Conservation (phyloP, 192 early-diverging fungal genomes). For the Fimicolochytrium jonesii region DNA sequence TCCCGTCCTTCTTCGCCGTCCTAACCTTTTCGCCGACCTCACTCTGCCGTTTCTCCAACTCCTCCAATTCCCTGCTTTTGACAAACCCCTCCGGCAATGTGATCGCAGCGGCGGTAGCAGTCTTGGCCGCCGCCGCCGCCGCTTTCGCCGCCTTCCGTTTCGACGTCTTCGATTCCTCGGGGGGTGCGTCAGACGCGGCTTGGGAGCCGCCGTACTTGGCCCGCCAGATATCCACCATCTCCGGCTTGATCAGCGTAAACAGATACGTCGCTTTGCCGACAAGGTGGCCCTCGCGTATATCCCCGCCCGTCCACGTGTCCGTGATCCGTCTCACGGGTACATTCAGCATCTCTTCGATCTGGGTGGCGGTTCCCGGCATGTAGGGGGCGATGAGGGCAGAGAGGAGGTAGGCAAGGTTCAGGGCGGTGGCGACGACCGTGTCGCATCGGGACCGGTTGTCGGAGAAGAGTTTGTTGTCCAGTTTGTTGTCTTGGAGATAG, state of each 20-base stretch:
- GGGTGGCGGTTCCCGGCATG: slow-evolving; percentile 82
- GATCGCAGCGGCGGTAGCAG: slow-evolving; percentile 19
- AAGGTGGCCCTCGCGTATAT: slow-evolving; percentile 76
- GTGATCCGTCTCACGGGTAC: slow-evolving; percentile 72
- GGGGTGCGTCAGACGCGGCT: slow-evolving; percentile 3
- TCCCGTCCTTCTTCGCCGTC: slow-evolving; percentile 48
- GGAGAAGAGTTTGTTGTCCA: slow-evolving; percentile 84
- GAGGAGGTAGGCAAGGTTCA: slow-evolving; percentile 89
- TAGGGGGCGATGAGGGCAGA: slow-evolving; percentile 83
- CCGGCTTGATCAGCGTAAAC: slow-evolving; percentile 85
- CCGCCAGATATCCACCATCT: slow-evolving; percentile 73
- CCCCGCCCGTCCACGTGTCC: slow-evolving; percentile 63
- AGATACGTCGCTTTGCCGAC: slow-evolving; percentile 87
- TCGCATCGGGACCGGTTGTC: slow-evolving; percentile 77
- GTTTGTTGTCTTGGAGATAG: slow-evolving; percentile 89
- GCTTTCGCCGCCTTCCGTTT: slow-evolving; percentile 27
- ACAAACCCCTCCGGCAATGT: slow-evolving; percentile 37
- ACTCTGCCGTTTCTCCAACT: slow-evolving; percentile 50
- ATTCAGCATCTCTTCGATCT: slow-evolving; percentile 82
- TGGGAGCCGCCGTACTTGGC: slow-evolving; percentile 70
- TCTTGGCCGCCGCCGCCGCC: slow-evolving; percentile 25
- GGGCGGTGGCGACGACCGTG: slow-evolving; percentile 73
- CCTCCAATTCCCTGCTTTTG: slow-evolving; percentile 51
- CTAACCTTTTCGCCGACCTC: slow-evolving; percentile 56
- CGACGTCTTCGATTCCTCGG: not conserved